phyloP scores from a whole-genome alignment of 805 yeast genomes.

The Wickerhamiella siamensis region DNA sequence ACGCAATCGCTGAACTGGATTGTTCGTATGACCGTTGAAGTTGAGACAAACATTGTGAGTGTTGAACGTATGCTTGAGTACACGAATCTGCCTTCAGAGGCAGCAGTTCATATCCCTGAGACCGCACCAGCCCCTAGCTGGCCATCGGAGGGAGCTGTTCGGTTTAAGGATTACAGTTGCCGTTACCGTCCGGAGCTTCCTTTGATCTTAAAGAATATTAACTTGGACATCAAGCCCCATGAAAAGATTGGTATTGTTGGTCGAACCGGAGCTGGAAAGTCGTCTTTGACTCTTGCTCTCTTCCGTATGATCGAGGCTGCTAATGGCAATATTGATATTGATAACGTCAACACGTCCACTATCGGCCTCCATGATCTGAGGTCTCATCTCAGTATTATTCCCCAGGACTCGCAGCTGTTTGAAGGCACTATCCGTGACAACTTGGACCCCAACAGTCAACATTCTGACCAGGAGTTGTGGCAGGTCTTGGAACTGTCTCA shows the following conservation, averaged over 20 bases:
- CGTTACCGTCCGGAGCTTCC: conserved; percentile 73
- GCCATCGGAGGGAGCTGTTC: conserved; percentile 60
- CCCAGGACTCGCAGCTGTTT: conserved; percentile 87
- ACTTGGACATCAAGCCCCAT: conserved; percentile 45
- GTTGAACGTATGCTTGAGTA: conserved; percentile 92
- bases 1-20: conserved; percentile 95
- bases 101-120: conserved; percentile 51
- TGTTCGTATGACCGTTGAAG: conserved; percentile 97
- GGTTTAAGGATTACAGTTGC: conserved; percentile 62
- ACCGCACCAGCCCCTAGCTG: conserved; percentile 48
- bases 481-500: conserved; percentile 64
- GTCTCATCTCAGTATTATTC: conserved; percentile 66
- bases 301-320: conserved; percentile 75
- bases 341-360: conserved; percentile 46
- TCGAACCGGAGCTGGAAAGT: conserved; percentile 93
- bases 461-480: conserved; percentile 74
- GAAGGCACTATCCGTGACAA: conserved; percentile 77
- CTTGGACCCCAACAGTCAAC: conserved; percentile 63
- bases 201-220: conserved; percentile 56
- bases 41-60: conserved; percentile 91
- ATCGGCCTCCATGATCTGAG: conserved; percentile 72
- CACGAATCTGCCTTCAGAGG: conserved; percentile 68
- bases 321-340: conserved; percentile 56
- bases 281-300: conserved; percentile 68
- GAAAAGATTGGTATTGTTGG: conserved; percentile 95